A percentile compares a stretch with the other conserved stretches of the same genome.
Evolutionary conservation across 2,329 filamentous ascomycete genomes (phyloP).

Genomic region (Hymenoscyphus albidus): DNA sequence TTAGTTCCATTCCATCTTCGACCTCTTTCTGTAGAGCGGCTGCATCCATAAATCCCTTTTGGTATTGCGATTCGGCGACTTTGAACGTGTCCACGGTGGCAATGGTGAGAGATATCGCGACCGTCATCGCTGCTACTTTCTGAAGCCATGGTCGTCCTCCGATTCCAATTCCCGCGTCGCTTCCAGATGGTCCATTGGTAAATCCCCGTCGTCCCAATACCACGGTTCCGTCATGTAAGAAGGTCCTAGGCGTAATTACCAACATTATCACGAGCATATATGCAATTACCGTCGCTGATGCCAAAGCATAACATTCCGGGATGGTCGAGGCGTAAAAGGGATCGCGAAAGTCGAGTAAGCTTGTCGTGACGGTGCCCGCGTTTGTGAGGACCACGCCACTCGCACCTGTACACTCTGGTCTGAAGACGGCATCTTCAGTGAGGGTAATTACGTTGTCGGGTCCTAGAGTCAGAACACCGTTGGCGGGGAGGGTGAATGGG

Average conservation of each 20-base stretch:
- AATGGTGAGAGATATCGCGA: constrained; percentile 84
- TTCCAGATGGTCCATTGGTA: constrained; percentile 71
- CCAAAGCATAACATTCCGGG: constrained; percentile 88
- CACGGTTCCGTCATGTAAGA: constrained; percentile 79
- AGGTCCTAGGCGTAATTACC: constrained; percentile 87
- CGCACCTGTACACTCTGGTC: constrained; percentile 44
- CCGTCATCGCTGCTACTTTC: constrained; percentile 70
- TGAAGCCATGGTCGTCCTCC: constrained; percentile 93
- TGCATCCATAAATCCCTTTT: constrained; percentile 75
- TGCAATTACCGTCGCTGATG: constrained; percentile 83
- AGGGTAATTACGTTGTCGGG: constrained; percentile 40
- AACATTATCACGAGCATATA: constrained; percentile 86
- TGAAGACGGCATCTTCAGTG: constrained; percentile 45
- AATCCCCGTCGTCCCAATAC: constrained; percentile 79
- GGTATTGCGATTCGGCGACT: constrained; percentile 79
- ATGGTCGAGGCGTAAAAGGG: constrained; percentile 94
- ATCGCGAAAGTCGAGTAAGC: constrained; percentile 59
- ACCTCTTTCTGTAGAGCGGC: constrained; percentile 71
- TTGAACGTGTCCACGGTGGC: constrained; percentile 88
- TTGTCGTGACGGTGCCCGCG: constrained; percentile 17
- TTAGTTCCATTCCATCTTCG: constrained; percentile 78
- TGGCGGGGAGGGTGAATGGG: constrained; percentile 57
- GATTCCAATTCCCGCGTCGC: constrained; percentile 70
- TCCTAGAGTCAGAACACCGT: constrained; percentile 45
- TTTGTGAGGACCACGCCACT: constrained; percentile 31